Base-by-base conservation (phyloP, 2,329 filamentous ascomycete genomes). In the Fusarium irregulare region DNA sequence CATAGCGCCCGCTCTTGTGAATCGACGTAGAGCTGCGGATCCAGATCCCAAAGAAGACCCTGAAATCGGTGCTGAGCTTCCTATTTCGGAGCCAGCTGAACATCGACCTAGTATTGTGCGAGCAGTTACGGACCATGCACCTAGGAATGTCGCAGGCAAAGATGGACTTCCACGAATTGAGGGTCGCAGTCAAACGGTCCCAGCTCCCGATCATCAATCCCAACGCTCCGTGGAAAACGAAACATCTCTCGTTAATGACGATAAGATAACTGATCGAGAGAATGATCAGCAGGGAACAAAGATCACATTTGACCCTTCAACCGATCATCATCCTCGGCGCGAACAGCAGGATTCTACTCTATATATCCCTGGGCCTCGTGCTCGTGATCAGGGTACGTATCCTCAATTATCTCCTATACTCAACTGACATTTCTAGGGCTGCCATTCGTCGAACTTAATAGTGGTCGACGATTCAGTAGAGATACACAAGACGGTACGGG, bases 361-460 rank as follows among this genome's bases (percentile, higher is more conserved):
- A 2, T 77, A 79, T 25, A 78, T 79, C 11, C 77, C 77, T 7
- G 75, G 76, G 1, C 77, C 77, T 32, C 70, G 77, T n/a, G 77
- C 78, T 44, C 76, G 77, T 16, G 77, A 79, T 20, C 69, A 67
- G 49, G 77, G 77, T 73, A 64, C 7, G 47, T 41, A 14, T 18
- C 12, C n/a, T 9, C 14, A 12, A 7, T 12, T 28, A 9, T 21
- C 45, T 4, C 20, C 7, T 16, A 9, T 23, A 40, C 37, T 18
- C 23, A 18, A 42, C 53, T 76, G 18, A 72, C 60, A 21, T 55
- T 27, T 3, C 11, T 14, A 76, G 75, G 75, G 3, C 55, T 76
- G 28, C 76, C 76, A 7, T 42, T 78, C 5, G 65, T 78, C 10
- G 76, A 78, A 50, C 46, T 78, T 4, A 66, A 68, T 13, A 71